Evolutionary conservation across 371 early-diverging fungal species (phyloP), one percentile per base, ranked within the genome.

Genomic region (Mortierella polycephala): DNA sequence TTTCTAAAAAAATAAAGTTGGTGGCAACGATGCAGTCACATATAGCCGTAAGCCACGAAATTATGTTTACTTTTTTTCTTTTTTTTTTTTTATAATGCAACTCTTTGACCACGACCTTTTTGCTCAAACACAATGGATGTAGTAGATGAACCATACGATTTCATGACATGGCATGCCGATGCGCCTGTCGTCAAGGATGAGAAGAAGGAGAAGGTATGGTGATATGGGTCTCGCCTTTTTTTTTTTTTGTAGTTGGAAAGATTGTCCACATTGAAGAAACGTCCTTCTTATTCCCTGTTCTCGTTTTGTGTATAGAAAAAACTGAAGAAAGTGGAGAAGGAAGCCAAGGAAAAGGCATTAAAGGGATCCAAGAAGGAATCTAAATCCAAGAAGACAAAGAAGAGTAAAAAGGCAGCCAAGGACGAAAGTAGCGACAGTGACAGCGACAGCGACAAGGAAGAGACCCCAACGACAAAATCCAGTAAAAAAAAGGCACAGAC

Each of bases 1-100:
- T 79, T 94, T 98, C 73, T 98, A 85, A 84, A 39, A 18, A 51
- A 53, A 63, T 44, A 44, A 63, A 63, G 21, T 57, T 57, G 58
- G 60, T 60, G 60, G 60, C 50, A 58, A 42, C 53, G 52, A 18
- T 30, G 30, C 30, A 30, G 30, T 30, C 30, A 30, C 30, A 30
- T 30, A 30, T 30, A 30, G 30, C 4, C 4, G 30, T 30, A 64
- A 64, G 63, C 63, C 63, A 63, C 63, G 4, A 12, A 37, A 39
- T 2, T 16, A 7, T 49, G 51, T 57, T 65, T 57, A 10, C 42
- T 46, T 46, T 57, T 59, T 56, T 20, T 55, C 50, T 57, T 40
- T 44, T 44, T 61, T 62, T 62, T 56, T 62, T 42, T 41, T 50
- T 12, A 7, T 46, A 5, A 46, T 30, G 11, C 47, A 9, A 5